Percentiles rank a stretch among this genome's conserved stretches.
Evolutionary conservation across 2,329 filamentous ascomycete species (phyloP).

Genomic region (Colletotrichum liaoningense): DNA sequence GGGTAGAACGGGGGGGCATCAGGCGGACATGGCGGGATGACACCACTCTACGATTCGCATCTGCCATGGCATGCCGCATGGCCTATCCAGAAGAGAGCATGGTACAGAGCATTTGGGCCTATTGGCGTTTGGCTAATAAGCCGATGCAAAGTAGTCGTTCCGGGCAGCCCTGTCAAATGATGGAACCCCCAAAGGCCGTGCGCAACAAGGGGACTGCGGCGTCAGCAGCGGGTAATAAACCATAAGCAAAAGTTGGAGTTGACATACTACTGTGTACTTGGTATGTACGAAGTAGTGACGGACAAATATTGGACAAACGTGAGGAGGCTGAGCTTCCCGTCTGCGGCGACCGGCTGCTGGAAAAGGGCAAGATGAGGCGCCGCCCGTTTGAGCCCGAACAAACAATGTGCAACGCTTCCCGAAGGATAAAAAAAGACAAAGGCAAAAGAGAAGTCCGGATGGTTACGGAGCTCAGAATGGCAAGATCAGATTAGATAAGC

Average conservation of each 20-base stretch:
- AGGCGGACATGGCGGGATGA: constrained; percentile 1
- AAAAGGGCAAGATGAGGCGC: constrained; percentile 4
- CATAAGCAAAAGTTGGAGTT: too few relatives aligned
- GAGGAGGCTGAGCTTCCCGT: background rate
- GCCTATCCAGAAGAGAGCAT: background rate
- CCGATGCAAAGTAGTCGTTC: constrained; percentile 6
- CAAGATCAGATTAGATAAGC: constrained; percentile 26
- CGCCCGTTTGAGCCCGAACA: background rate
- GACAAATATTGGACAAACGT: background rate
- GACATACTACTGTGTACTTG: too few relatives aligned
- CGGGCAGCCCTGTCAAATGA: constrained; percentile 8
- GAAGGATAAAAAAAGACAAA: background rate
- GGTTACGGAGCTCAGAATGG: too few relatives aligned
- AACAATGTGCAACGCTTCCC: constrained; percentile 9
- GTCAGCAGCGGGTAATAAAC: background rate
- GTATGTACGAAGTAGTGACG: too few relatives aligned
- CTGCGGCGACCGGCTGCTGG: background rate
- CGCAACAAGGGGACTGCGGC: constrained; percentile 11
- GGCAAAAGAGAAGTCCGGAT: background rate
- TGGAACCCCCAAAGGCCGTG: constrained; percentile 8
- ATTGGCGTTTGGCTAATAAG: background rate
- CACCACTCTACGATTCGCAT: background rate
- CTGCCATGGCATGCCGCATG: background rate
- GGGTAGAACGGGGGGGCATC: background rate
- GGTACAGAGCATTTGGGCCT: background rate